Conservation (phyloP, 805 yeast species). For the Alloascoidea africana region DNA sequence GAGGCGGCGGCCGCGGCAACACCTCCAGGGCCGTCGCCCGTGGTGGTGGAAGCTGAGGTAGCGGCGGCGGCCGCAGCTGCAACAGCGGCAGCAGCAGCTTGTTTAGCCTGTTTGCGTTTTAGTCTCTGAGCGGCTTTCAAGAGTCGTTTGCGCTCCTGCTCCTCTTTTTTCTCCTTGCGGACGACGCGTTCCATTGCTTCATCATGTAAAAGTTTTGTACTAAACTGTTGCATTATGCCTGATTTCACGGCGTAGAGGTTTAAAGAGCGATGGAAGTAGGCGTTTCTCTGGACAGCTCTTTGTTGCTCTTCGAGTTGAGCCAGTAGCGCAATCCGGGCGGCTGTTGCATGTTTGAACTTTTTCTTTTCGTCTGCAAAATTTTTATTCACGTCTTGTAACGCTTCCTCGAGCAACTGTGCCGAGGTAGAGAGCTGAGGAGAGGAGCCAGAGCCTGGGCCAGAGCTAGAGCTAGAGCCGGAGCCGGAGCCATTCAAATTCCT, state of each 20-base stretch:
- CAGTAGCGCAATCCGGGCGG: neutral
- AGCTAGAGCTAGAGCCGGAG: too few species aligned
- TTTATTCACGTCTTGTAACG: too few species aligned
- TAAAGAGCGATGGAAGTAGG: neutral
- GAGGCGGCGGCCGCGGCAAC: constrained; percentile 1
- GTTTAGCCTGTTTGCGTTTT: constrained; percentile 5
- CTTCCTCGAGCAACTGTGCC: too few species aligned
- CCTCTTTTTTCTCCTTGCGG: constrained; percentile 7
- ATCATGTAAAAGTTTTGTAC: constrained; percentile 5
- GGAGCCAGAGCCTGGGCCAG: too few species aligned
- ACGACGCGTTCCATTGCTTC: constrained; percentile 8
- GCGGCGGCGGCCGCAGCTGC: constrained; percentile 3
- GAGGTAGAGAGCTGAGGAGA: too few species aligned
- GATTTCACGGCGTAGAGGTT: neutral
- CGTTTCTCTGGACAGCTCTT: neutral
- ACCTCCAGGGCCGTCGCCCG: constrained; percentile 7
- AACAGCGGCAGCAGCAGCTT: constrained; percentile 4
- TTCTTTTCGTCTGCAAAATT: too few species aligned
- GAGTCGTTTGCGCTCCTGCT: constrained; percentile 7
- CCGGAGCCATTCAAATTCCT: too few species aligned
- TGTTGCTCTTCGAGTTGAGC: neutral
- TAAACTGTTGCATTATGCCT: neutral
- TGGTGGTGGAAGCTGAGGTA: constrained; percentile 4
- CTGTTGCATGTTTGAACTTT: neutral
- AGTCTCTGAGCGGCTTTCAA: constrained; percentile 6